phyloP scores from a whole-genome alignment of 2,329 filamentous ascomycete genomes.

The Lachnellula willkommii region DNA sequence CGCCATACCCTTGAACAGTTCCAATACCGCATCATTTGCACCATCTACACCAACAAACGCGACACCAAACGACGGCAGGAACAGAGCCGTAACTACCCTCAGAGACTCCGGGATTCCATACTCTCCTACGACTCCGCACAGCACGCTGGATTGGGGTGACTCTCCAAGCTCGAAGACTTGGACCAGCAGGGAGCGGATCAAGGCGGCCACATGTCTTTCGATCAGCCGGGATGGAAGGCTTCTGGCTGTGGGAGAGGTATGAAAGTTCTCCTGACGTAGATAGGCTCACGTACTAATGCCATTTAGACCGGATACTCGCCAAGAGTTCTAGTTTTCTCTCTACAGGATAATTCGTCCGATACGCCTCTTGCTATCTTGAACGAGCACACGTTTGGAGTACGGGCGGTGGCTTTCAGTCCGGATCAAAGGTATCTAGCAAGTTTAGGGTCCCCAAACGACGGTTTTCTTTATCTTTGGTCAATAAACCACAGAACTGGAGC shows the following conservation, averaged over 20 bases:
- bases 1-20: constrained; percentile 57
- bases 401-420: constrained; percentile 80
- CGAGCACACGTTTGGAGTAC: constrained; percentile 87
- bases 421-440: constrained; percentile 85
- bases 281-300: constrained; percentile 29
- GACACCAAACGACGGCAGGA: constrained; percentile 55
- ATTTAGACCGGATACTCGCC: constrained; percentile 82
- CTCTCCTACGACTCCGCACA: constrained; percentile 32
- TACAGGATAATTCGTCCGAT: constrained; percentile 74
- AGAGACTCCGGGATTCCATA: constrained; percentile 40
- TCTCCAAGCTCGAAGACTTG: constrained; percentile 64
- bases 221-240: constrained; percentile 83
- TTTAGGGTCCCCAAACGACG: constrained; percentile 83
- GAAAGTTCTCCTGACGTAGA: not conserved
- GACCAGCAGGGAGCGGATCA: constrained; percentile 87
- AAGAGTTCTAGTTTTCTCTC: constrained; percentile 82
- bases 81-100: constrained; percentile 46
- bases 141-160: constrained; percentile 53
- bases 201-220: constrained; percentile 85
- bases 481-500: constrained; percentile 77
- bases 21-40: constrained; percentile 50
- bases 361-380: constrained; percentile 76
- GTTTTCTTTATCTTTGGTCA: constrained; percentile 87
- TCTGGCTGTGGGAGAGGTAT: constrained; percentile 80
- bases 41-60: constrained; percentile 50